A percentile compares a stretch with the other conserved stretches of the same genome.
phyloP scores from a whole-genome alignment of 1,284 basidiomycete genomes.

The Sutorius eximius region DNA sequence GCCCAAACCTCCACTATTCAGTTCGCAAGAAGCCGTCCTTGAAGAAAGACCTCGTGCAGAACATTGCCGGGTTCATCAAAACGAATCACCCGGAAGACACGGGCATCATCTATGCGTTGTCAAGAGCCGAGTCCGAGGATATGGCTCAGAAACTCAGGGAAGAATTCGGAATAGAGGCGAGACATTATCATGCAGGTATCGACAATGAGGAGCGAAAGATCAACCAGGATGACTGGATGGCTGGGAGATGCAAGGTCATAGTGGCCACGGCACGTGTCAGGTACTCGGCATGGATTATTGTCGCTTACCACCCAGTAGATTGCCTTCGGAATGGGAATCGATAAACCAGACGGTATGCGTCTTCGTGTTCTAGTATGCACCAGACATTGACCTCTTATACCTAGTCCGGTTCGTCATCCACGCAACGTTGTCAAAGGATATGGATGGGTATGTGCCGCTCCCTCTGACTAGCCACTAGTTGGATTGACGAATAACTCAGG shows the following conservation, averaged over 20 bases:
- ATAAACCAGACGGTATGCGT: conserved; percentile 74
- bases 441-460: conserved; percentile 54
- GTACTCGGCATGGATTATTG: conserved; percentile 8
- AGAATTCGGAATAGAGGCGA: conserved; percentile 60
- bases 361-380: background rate
- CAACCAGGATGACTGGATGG: conserved; percentile 77
- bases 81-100: conserved; percentile 58
- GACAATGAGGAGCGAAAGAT: conserved; percentile 59
- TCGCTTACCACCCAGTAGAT: conserved; percentile 44
- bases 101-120: conserved; percentile 88
- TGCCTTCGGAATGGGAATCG: conserved; percentile 98
- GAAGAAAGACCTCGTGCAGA: conserved; percentile 52
- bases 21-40: conserved; percentile 57
- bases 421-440: conserved; percentile 63
- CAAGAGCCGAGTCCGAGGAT: conserved; percentile 75
- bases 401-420: conserved; percentile 80
- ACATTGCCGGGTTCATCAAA: conserved; percentile 77
- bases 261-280: conserved; percentile 74
- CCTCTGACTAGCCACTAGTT: background rate
- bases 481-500: conserved; percentile 30
- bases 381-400: background rate
- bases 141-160: conserved; percentile 68
- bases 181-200: conserved; percentile 89
- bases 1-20: conserved; percentile 85
- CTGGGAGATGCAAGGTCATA: conserved; percentile 74